These are phyloP conservation scores for Nicotiana attenuata DNA, from an alignment of 257 asterid genomes.

Conservation along the genomic window DNA sequence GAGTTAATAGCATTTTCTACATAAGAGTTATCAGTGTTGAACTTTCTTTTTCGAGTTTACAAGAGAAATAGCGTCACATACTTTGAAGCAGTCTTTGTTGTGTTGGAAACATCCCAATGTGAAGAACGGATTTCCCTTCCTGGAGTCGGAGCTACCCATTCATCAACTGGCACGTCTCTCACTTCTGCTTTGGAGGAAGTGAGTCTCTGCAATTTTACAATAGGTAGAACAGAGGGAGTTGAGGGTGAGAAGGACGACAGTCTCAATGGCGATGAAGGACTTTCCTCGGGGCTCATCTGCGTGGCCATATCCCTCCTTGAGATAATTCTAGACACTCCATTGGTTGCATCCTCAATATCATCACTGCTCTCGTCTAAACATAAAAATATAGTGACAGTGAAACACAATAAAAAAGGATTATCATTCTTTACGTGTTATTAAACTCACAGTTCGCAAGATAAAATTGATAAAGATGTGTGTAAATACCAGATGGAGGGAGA, in stretches of 20 bases:
- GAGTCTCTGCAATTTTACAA: constrained; percentile 39
- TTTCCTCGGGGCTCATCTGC: constrained; percentile 21
- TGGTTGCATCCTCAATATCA: constrained; percentile 7
- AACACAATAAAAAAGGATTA: neutral
- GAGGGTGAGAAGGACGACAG: constrained; percentile 22
- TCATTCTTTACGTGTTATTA: neutral
- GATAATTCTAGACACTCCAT: constrained; percentile 3
- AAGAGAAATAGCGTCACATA: constrained; percentile 18
- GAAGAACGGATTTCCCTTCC: constrained; percentile 35
- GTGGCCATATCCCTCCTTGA: constrained; percentile 24
- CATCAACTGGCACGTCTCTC: constrained; percentile 74
- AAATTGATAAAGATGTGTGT: too few relatives aligned
- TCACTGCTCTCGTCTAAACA: constrained; percentile 5
- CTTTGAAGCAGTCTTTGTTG: constrained; percentile 59
- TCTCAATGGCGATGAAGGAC: constrained; percentile 9
- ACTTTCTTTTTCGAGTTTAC: neutral
- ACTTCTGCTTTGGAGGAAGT: constrained; percentile 49
- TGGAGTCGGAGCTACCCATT: constrained; percentile 57
- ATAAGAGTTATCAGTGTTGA: neutral
- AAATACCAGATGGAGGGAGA: neutral
- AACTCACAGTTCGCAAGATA: neutral
- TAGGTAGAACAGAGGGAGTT: constrained; percentile 45
- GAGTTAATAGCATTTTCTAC: too few relatives aligned
- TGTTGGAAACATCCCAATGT: constrained; percentile 59
- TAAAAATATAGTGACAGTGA: neutral